Conservation (phyloP, 768 basidiomycete species). For the Boletus rex-veris region DNA sequence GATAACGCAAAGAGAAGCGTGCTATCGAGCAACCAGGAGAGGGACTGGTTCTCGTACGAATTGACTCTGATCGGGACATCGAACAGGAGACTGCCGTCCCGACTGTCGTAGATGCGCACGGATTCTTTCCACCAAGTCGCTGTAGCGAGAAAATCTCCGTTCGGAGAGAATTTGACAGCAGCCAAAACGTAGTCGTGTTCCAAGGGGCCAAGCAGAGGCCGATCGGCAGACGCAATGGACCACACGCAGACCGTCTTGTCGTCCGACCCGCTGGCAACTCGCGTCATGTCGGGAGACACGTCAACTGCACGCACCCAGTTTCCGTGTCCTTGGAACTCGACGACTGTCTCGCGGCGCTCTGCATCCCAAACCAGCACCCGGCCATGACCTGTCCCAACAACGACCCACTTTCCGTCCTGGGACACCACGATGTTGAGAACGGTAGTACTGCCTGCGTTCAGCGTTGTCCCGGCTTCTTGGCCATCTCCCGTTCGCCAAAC, state of each 20-base stretch:
- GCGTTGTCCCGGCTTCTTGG: background rate
- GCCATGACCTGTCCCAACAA: slow-evolving; percentile 1
- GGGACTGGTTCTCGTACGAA: slow-evolving; percentile 11
- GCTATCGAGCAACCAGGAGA: slow-evolving; percentile 6
- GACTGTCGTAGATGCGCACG: slow-evolving; percentile 9
- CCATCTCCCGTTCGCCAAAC: slow-evolving; percentile 3
- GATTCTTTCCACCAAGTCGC: slow-evolving; percentile 14
- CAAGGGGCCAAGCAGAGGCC: slow-evolving; percentile 4
- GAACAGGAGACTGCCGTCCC: slow-evolving; percentile 4
- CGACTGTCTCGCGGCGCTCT: slow-evolving; percentile 1
- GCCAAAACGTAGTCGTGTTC: slow-evolving; percentile 5
- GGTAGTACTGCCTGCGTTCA: slow-evolving; percentile 3
- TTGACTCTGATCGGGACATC: slow-evolving; percentile 6
- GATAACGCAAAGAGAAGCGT: slow-evolving; percentile 5
- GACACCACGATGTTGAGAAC: slow-evolving; percentile 6
- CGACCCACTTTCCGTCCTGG: slow-evolving; percentile 10
- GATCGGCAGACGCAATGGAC: slow-evolving; percentile 7
- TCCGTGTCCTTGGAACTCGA: slow-evolving; percentile 5
- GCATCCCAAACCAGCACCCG: slow-evolving; percentile 10
- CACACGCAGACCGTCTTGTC: slow-evolving; percentile 11
- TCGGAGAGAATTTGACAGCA: slow-evolving; percentile 12
- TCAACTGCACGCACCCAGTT: slow-evolving; percentile 17
- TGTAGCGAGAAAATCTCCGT: slow-evolving; percentile 8
- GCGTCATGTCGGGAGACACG: slow-evolving; percentile 10
- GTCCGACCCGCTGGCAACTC: slow-evolving; percentile 10